Base-by-base conservation (phyloP, 2,329 filamentous ascomycete genomes). In the Cryoendolithus antarcticus region DNA sequence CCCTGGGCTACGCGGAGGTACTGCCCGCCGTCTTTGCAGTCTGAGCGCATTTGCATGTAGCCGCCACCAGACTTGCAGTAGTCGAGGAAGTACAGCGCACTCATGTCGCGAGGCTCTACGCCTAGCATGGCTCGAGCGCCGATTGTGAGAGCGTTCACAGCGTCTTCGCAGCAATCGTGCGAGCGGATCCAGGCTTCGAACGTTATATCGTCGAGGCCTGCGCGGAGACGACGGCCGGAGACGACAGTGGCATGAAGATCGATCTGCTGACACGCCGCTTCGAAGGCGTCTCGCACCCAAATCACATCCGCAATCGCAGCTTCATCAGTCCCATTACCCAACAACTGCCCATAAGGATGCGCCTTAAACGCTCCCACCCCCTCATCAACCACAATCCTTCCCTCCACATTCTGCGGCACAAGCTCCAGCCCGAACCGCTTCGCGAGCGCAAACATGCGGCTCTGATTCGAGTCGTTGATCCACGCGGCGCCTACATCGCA, bases 381-480 rank as follows among this genome's bases (percentile, higher is more conserved):
- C 4, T 61, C 58, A 36, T 71, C 57, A 28, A 68, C 52, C 1
- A 71, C 56, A 7, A 57, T 60, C 2, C 63, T 58, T 1, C 72
- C 70, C 1, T 53, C 42, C 1, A 62, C 65, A 27, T 68, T 68
- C 48, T 76, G 72, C 48, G 62, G 59, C 6, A 71, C 57, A 1
- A 69, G 43, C 19, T 70, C 63, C 1, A 67, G 47, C 0, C 62
- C 61, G 36, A 65, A 69, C 30, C 53, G 45, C 34, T 60, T 47
- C 0, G 62, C 62, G 6, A 72, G 51, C 0, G 51, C 57, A 45
- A 55, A 66, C 35, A 75, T 64, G 3, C 57, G 56, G 21, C 48
- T 56, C 45, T 77, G 72, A 37, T 65, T 71, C 1, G 58, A 65
- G 38, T 75, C 68, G 44, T 78, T 77, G 45, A 77, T 68, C 74